Percentiles rank a stretch among this genome's conserved stretches.
phyloP scores from a whole-genome alignment of 331 rosid genomes.

The Arachis monticola region DNA sequence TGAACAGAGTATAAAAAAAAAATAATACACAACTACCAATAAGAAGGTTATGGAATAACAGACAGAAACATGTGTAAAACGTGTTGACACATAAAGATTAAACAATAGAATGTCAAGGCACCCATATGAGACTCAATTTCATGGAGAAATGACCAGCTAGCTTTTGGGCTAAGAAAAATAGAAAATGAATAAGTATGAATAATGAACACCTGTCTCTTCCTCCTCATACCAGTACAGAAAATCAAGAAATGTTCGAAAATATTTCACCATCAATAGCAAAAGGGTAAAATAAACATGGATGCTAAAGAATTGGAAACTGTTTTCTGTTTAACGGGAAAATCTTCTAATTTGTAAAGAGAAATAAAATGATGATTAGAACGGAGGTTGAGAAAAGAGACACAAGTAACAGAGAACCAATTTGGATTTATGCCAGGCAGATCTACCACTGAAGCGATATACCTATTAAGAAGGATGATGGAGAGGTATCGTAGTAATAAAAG shows the following conservation, averaged over 20 bases:
- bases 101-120: constrained; percentile 35
- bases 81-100: neutral
- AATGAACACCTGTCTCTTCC: constrained; percentile 22
- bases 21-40: constrained; percentile 29
- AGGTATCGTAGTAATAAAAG: no score
- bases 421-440: no score
- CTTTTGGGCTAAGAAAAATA: constrained; percentile 18
- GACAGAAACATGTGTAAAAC: neutral
- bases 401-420: no score
- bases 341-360: constrained; percentile 6
- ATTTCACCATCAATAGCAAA: constrained; percentile 24
- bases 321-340: neutral
- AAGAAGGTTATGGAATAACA: neutral
- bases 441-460: no score
- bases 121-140: constrained; percentile 13
- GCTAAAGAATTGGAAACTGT: constrained; percentile 9
- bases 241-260: constrained; percentile 16
- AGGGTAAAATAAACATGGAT: constrained; percentile 3
- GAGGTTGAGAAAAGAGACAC: no score
- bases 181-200: constrained; percentile 3
- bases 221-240: neutral
- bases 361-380: constrained; percentile 10
- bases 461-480: no score
- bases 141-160: constrained; percentile 15
- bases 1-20: constrained; percentile 34